A percentile compares a stretch with the other conserved stretches of the same genome.
Conservation (phyloP, 139 green algal genomes). For the Volvox africanus region DNA sequence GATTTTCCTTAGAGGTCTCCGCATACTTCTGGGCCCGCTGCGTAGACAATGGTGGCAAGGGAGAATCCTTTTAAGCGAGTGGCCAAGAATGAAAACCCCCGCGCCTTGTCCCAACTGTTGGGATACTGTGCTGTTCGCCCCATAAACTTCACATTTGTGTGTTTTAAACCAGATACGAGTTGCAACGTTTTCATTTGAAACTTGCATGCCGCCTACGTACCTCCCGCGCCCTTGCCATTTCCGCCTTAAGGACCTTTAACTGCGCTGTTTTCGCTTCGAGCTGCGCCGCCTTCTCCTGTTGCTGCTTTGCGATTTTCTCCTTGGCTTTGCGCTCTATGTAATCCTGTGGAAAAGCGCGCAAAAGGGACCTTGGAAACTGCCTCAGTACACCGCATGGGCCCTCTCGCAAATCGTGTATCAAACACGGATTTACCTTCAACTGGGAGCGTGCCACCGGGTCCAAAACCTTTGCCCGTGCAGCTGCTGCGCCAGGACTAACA, state of each 20-base stretch:
- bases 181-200: too few species aligned
- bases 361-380: too few species aligned
- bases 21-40: conserved; percentile 45
- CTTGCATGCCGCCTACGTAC: neutral
- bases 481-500: conserved; percentile 26
- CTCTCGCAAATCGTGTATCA: too few species aligned
- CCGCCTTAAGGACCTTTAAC: conserved; percentile 4
- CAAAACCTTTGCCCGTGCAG: neutral
- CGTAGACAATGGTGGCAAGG: too few species aligned
- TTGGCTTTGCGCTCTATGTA: conserved; percentile 27
- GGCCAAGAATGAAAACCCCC: too few species aligned
- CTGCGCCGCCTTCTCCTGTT: conserved; percentile 13
- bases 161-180: too few species aligned
- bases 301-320: conserved; percentile 1
- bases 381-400: too few species aligned
- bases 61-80: too few species aligned
- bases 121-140: too few species aligned
- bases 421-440: conserved; percentile 1
- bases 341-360: neutral
- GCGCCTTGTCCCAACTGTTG: too few species aligned
- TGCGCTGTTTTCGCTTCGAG: conserved; percentile 7
- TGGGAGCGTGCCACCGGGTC: conserved; percentile 27
- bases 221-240: conserved; percentile 32
- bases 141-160: too few species aligned
- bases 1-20: neutral